A percentile compares a stretch with the other conserved stretches of the same genome.
Evolutionary conservation across 345 rosid genomes (phyloP).

Genomic region (Arabis alpina): DNA sequence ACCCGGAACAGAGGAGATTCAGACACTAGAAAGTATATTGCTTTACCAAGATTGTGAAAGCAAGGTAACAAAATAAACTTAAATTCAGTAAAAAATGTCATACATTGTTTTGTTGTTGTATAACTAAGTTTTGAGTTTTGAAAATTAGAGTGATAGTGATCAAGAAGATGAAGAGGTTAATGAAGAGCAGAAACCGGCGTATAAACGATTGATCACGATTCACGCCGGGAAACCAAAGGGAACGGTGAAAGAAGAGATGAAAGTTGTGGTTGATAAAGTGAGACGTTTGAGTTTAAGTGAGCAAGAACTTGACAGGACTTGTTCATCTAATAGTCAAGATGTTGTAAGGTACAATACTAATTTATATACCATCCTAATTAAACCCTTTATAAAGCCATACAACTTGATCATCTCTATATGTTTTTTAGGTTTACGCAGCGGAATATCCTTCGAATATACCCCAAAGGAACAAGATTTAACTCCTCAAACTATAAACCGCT

Average conservation of each 20-base stretch:
- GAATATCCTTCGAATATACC: conserved; percentile 82
- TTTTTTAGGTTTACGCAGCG: conserved; percentile 77
- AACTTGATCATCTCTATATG: conserved; percentile 15
- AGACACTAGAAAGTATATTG: conserved; percentile 38
- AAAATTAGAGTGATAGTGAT: conserved; percentile 49
- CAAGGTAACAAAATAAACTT: conserved; percentile 41
- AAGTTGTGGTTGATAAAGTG: conserved; percentile 52
- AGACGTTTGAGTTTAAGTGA: conserved; percentile 83
- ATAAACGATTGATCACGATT: conserved; percentile 57
- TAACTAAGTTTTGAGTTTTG: conserved; percentile 21
- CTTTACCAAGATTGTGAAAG: conserved; percentile 43
- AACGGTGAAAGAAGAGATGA: conserved; percentile 49
- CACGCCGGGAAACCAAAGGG: conserved; percentile 70
- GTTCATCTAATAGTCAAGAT: conserved; percentile 54
- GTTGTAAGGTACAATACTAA: conserved; percentile 57
- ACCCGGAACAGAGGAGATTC: conserved; percentile 39
- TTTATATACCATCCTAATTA: background rate
- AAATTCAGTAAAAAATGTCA: background rate
- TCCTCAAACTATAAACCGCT: conserved; percentile 93
- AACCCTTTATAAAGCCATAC: background rate
- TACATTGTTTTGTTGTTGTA: conserved; percentile 18
- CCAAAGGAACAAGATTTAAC: conserved; percentile 79
- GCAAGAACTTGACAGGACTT: conserved; percentile 63
- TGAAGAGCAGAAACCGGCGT: conserved; percentile 46
- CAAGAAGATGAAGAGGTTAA: conserved; percentile 46